Evolutionary conservation across 2,329 filamentous ascomycete genomes (phyloP).

Genomic region (Metarhizium humberi): DNA sequence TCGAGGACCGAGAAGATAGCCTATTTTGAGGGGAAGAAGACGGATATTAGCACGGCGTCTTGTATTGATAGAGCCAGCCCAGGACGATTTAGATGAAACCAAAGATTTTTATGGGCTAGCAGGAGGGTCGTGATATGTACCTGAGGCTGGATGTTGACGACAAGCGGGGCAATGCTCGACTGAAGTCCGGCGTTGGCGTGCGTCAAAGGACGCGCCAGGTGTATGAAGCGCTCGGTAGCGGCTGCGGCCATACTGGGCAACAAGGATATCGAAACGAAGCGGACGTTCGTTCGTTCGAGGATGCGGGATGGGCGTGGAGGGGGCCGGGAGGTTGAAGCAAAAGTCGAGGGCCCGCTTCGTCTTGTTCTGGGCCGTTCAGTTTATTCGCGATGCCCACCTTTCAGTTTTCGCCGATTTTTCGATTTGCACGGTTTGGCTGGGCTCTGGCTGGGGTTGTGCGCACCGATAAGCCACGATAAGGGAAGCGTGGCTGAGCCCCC

Average conservation of each 20-base stretch:
- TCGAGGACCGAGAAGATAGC: slow-evolving; percentile 74
- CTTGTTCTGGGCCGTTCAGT: neutral
- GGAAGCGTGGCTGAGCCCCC: slow-evolving; percentile 22
- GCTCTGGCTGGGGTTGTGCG: slow-evolving; percentile 38
- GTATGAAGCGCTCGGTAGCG: slow-evolving; percentile 77
- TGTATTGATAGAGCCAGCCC: neutral
- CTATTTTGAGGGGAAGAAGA: slow-evolving; percentile 23
- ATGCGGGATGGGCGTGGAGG: slow-evolving; percentile 8
- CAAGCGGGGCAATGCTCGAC: slow-evolving; percentile 81
- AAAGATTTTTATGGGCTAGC: slow-evolving; percentile 7
- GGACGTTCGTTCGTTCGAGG: slow-evolving; percentile 2
- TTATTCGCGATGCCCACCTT: slow-evolving; percentile 22
- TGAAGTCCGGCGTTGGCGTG: slow-evolving; percentile 70
- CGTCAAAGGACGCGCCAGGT: slow-evolving; percentile 86
- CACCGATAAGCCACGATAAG: slow-evolving; percentile 40
- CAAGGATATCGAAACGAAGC: slow-evolving; percentile 11
- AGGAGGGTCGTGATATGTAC: slow-evolving; percentile 39
- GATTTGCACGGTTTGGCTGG: slow-evolving; percentile 31
- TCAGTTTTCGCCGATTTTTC: slow-evolving; percentile 32
- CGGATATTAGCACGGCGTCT: slow-evolving; percentile 1
- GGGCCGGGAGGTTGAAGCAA: slow-evolving; percentile 11
- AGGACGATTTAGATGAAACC: neutral
- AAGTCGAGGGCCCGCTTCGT: neutral
- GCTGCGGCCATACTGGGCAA: slow-evolving; percentile 66
- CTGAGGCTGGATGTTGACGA: slow-evolving; percentile 92